These are phyloP conservation scores for Tremella fuciformis DNA, from an alignment of 768 basidiomycete species.

Conservation along the genomic window DNA sequence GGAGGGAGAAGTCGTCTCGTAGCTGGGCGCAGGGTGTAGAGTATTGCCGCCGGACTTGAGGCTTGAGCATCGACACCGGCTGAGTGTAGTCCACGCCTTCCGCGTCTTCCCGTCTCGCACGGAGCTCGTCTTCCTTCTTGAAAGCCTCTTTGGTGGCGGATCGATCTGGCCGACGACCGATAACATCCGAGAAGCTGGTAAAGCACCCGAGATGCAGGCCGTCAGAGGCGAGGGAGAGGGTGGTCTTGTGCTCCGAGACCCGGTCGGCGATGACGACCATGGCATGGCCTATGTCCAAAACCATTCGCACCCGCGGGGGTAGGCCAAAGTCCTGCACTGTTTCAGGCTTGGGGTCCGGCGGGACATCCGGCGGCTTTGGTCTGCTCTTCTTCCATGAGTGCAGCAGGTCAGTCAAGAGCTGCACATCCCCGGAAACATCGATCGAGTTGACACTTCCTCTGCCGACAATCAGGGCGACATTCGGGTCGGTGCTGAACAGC, in stretches of 20 bases:
- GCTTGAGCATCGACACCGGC: constrained; percentile 29
- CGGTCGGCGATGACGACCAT: constrained; percentile 33
- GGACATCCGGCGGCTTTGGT: constrained; percentile 3
- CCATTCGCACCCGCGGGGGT: constrained; percentile 39
- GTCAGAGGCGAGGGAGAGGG: constrained; percentile 29
- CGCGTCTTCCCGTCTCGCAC: constrained; percentile 14
- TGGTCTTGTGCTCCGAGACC: constrained; percentile 27
- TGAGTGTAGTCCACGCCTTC: constrained; percentile 22
- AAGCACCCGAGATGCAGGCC: constrained; percentile 36
- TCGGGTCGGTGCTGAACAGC: constrained; percentile 41
- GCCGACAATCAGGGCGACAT: constrained; percentile 35
- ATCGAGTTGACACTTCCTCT: constrained; percentile 24
- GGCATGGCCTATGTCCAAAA: constrained; percentile 33
- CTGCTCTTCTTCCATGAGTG: constrained; percentile 19
- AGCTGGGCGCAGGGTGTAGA: constrained; percentile 16
- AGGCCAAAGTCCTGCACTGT: constrained; percentile 12
- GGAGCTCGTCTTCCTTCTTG: constrained; percentile 32
- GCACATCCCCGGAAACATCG: constrained; percentile 35
- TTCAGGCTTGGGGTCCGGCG: background rate
- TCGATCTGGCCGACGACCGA: constrained; percentile 28
- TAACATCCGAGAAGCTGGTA: constrained; percentile 30
- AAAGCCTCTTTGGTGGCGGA: constrained; percentile 24
- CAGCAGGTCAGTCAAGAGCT: constrained; percentile 32
- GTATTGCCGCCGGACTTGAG: constrained; percentile 20
- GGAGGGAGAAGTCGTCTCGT: constrained; percentile 31